A percentile compares a stretch with the other conserved stretches of the same genome.
Evolutionary conservation across 108 stramenopile species (phyloP).

Genomic region (Cyclostephanos invisitatus): DNA sequence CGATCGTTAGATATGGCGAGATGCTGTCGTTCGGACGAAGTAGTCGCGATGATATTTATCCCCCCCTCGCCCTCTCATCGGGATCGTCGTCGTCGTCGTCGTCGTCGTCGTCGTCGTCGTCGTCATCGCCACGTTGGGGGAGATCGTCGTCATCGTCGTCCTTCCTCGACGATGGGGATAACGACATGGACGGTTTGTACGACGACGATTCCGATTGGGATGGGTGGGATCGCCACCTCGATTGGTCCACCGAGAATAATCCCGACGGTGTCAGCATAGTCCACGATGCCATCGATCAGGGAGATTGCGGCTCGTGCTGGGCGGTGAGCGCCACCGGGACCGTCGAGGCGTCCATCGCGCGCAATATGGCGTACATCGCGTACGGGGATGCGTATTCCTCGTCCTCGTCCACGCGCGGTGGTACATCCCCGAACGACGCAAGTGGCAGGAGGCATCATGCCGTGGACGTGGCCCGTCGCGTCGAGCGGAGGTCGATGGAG

Average conservation of each 20-base stretch:
- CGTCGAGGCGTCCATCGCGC: slow-evolving; percentile 59
- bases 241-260: slow-evolving; percentile 78
- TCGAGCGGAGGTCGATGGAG: slow-evolving; percentile 55
- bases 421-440: no score
- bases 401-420: not conserved
- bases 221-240: slow-evolving; percentile 39
- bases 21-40: no score
- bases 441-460: slow-evolving; percentile 16
- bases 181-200: slow-evolving; percentile 33
- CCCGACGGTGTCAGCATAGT: slow-evolving; percentile 80
- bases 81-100: not conserved
- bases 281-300: slow-evolving; percentile 73
- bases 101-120: not conserved
- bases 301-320: slow-evolving; percentile 94
- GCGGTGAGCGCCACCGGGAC: slow-evolving; percentile 94
- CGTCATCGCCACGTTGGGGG: not conserved
- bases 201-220: slow-evolving; percentile 6
- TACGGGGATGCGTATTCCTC: slow-evolving; percentile 36
- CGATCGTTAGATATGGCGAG: no score
- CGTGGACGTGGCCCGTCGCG: slow-evolving; percentile 38
- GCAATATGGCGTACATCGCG: slow-evolving; percentile 54
- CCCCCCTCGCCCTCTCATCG: no score
- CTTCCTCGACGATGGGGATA: slow-evolving; percentile 17
- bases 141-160: slow-evolving; percentile 10
- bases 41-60: not conserved